Evolutionary conservation across 2,329 filamentous ascomycete species (phyloP), one percentile per base, ranked within the genome.

Genomic region (Neofusicoccum parvum): DNA sequence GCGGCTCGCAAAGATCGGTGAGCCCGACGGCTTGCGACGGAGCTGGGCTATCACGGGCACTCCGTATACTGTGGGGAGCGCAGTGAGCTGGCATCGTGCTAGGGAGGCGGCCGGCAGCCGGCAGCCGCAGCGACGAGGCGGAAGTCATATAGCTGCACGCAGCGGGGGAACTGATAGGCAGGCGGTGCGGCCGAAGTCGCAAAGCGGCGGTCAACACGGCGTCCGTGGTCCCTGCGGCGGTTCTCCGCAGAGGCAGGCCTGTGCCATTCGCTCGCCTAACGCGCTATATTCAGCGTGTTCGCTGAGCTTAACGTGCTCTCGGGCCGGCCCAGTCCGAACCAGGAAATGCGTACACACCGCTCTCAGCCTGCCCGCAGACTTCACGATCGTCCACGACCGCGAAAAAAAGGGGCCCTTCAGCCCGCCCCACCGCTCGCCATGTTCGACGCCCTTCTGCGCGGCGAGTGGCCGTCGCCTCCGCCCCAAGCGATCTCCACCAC

Each of bases 311-410:
- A 59, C 54, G 54, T 36, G 23, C 54, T 46, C 54, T 36, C 54
- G 54, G 54, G 54, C 54, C 54, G 54, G 54, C 54, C 54, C 54
- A 59, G 54, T 45, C 54, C 54, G 54, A 59, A 59, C 54, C 15
- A 46, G 54, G 54, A 17, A 59, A 59, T 59, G 23, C 39, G 39
- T 46, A 59, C 54, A 59, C 54, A 59, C 54, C 54, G 54, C 54
- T 59, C 54, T 46, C 54, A 58, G 53, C 53, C 53, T 41, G 53
- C 53, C 53, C 20, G 37, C 36, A 37, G 54, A 17, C 54, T 46
- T 59, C 54, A 59, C 53, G 54, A 59, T 59, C 54, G 54, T 36
- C 54, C 27, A 7, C 23, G 39, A 32, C 39, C 41, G 39, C 53
- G 12, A 17, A 43, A 58, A 59, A 58, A 36, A 36, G 41, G 54